Evolutionary conservation across 75 land plant species (phyloP), one percentile per base, ranked within the genome.

Genomic region (Selaginella tamariscina): DNA sequence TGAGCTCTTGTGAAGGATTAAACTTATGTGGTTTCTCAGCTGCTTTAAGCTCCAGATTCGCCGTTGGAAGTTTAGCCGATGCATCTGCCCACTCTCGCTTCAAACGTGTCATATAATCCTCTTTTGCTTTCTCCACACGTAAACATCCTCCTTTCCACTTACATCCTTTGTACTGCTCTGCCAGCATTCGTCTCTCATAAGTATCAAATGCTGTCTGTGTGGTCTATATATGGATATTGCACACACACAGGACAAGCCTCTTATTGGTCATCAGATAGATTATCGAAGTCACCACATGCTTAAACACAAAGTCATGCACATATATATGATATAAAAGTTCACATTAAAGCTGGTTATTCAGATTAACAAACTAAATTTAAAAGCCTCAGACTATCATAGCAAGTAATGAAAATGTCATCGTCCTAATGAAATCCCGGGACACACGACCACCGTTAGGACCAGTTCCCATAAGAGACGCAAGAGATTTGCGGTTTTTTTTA

Each of bases 151-250:
- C 97, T 71, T 84, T 91, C 99, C 99, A 95, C 2, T 68, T 74
- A 65, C 99, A 95, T 20, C 99, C 99, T 84, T 95, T 95, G 57
- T 85, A 95, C 99, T 95, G 83, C 70, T 73, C n/a, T 29, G 5
- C 67, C 8, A 29, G 9, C 9, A 65, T 29, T 39, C 49, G 49
- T 39, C 15, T 39, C 15, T 39, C 49, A 39, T 39, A 5, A 15
- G 15, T 39, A n/a, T n/a, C n/a, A n/a, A n/a, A n/a, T n/a, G n/a
- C n/a, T n/a, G n/a, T n/a, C n/a, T n/a, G n/a, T n/a, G n/a, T n/a
- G n/a, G n/a, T n/a, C n/a, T n/a, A n/a, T n/a, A 20, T 8, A 60
- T 9, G 24, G 24, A 9, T 60, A n/a, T 9, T 9, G 23, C 26
- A 64, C 27, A 26, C 2, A 64, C n/a, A 64, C 1, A 64, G 26